Evolutionary conservation across 441 rosid genomes (phyloP).

Genomic region (Capsella rubella): DNA sequence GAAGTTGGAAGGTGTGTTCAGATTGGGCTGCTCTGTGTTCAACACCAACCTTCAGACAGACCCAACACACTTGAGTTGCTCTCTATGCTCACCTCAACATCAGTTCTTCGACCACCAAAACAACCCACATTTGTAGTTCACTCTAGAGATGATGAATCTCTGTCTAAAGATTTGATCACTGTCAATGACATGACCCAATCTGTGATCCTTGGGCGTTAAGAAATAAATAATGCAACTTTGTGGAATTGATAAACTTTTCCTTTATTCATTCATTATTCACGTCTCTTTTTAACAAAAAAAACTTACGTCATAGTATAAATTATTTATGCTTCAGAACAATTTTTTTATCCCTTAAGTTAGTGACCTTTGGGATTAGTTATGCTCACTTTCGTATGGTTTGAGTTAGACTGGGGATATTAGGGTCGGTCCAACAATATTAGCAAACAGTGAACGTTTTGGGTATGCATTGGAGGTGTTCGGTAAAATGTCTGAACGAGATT

Average conservation of each 20-base stretch:
- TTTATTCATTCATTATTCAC: too few relatives aligned
- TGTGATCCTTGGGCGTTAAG: slow-evolving; percentile 19
- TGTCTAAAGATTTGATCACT: not conserved
- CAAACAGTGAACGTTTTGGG: too few relatives aligned
- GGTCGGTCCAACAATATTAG: not conserved
- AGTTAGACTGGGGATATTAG: not conserved
- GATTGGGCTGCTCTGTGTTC: slow-evolving; percentile 36
- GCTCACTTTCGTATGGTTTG: too few relatives aligned
- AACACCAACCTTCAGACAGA: slow-evolving; percentile 16
- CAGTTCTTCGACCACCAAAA: slow-evolving; percentile 35
- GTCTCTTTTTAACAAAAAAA: too few relatives aligned
- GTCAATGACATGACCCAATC: slow-evolving; percentile 23
- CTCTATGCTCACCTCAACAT: slow-evolving; percentile 32
- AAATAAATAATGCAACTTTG: not conserved
- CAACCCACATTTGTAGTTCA: slow-evolving; percentile 31
- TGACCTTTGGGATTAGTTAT: too few relatives aligned
- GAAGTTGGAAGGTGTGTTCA: slow-evolving; percentile 31
- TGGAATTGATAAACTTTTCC: too few relatives aligned
- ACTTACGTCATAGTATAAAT: too few relatives aligned
- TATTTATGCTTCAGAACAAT: too few relatives aligned
- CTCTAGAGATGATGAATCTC: not conserved
- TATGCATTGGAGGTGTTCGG: not conserved
- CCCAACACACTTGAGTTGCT: slow-evolving; percentile 28
- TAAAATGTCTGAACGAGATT: slow-evolving; percentile 17
- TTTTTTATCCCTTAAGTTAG: too few relatives aligned